Conservation (phyloP, 1,284 basidiomycete genomes). For the Boletellus deceptivus region DNA sequence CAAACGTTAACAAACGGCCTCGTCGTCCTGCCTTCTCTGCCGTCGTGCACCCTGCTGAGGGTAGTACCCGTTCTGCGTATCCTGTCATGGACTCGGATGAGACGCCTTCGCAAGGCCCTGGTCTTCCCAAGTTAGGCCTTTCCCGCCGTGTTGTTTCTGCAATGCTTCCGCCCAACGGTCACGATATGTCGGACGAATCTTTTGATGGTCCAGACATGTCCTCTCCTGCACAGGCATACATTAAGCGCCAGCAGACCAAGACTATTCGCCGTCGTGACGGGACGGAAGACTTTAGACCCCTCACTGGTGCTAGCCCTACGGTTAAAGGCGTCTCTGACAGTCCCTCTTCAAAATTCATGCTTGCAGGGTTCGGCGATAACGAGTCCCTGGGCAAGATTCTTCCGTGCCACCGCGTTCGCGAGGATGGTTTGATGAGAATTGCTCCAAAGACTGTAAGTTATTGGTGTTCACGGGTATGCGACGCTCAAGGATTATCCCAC, state of each 20-base stretch:
- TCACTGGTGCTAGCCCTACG: constrained; percentile 58
- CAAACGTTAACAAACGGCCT: constrained; percentile 53
- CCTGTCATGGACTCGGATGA: constrained; percentile 35
- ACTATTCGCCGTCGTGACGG: constrained; percentile 74
- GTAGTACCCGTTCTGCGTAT: constrained; percentile 41
- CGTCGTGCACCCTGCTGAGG: constrained; percentile 47
- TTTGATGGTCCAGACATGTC: constrained; percentile 66
- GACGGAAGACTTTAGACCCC: constrained; percentile 71
- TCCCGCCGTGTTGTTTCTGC: constrained; percentile 74
- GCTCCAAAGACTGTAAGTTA: constrained; percentile 70
- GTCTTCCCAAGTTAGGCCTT: constrained; percentile 38
- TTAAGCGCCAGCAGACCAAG: constrained; percentile 68
- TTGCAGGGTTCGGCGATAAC: constrained; percentile 84
- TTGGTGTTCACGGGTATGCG: background rate
- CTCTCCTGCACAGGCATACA: constrained; percentile 75
- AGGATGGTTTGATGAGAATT: constrained; percentile 95
- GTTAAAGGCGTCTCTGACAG: constrained; percentile 49
- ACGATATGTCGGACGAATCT: constrained; percentile 56
- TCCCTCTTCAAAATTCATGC: constrained; percentile 54
- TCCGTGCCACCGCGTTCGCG: constrained; percentile 89
- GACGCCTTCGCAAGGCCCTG: constrained; percentile 16
- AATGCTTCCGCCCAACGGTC: constrained; percentile 50
- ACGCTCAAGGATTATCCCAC: constrained; percentile 4
- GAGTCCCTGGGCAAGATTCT: constrained; percentile 91
- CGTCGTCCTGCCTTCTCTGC: constrained; percentile 70